A percentile compares a stretch with the other conserved stretches of the same genome.
These are phyloP conservation scores for Trematosphaeria pertusa DNA, from an alignment of 2,329 filamentous ascomycete species.

Conservation along the genomic window DNA sequence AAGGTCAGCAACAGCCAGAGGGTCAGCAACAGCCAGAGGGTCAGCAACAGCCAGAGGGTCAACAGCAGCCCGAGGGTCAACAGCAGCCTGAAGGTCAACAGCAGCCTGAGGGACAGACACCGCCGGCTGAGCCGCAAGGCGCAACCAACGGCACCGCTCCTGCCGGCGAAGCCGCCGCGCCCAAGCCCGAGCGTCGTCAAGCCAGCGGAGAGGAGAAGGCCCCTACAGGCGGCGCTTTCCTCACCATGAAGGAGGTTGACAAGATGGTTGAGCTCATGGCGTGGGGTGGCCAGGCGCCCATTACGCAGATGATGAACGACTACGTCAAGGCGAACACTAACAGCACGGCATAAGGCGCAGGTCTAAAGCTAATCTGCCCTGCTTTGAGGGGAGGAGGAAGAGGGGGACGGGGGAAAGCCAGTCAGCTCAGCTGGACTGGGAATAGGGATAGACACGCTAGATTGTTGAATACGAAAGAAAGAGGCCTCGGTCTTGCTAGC, in stretches of 20 bases:
- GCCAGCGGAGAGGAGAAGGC: slow-evolving; percentile 27
- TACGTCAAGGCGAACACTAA: slow-evolving; percentile 36
- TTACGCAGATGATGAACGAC: slow-evolving; percentile 45
- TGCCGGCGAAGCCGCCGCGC: background rate
- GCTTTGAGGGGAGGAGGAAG: too few species aligned
- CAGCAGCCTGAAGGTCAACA: slow-evolving; percentile 2
- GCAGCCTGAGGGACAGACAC: slow-evolving; percentile 10
- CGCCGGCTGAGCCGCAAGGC: slow-evolving; percentile 3
- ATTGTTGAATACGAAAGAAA: too few species aligned
- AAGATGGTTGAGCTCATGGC: slow-evolving; percentile 34
- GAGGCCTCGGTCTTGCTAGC: too few species aligned
- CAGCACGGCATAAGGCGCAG: too few species aligned
- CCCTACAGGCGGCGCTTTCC: slow-evolving; percentile 34
- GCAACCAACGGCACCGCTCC: slow-evolving; percentile 20
- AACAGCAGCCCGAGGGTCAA: slow-evolving; percentile 13
- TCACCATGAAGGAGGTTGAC: slow-evolving; percentile 45
- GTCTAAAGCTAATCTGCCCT: too few species aligned
- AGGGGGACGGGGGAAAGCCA: too few species aligned
- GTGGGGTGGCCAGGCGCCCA: slow-evolving; percentile 40
- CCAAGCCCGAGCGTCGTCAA: slow-evolving; percentile 25
- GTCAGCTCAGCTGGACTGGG: too few species aligned
- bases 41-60: slow-evolving; percentile 5
- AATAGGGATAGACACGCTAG: too few species aligned
- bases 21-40: slow-evolving; percentile 8
- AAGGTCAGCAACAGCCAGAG: slow-evolving; percentile 7